phyloP scores from a whole-genome alignment of 371 early-diverging fungal species.

The Batkoa obscura region DNA sequence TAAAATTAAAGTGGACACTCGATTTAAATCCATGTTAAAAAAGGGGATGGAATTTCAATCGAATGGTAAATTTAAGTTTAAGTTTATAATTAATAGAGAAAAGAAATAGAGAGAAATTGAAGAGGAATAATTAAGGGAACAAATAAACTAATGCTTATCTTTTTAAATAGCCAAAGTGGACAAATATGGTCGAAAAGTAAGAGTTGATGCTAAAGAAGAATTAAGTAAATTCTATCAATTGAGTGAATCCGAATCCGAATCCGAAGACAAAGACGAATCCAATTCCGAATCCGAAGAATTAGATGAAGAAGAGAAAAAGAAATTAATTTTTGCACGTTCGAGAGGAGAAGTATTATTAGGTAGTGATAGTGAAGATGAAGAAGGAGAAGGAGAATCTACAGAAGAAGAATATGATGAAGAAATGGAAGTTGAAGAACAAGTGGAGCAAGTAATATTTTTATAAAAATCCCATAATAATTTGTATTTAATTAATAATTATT shows the following conservation, averaged over 20 bases:
- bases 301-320: too few species aligned
- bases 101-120: too few species aligned
- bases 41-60: conserved; percentile 36
- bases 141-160: too few species aligned
- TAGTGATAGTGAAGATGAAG: conserved; percentile 26
- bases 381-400: too few species aligned
- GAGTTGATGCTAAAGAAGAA: conserved; percentile 25
- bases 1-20: conserved; percentile 78
- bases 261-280: conserved; percentile 10
- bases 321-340: conserved; percentile 42
- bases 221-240: conserved; percentile 34
- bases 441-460: background rate
- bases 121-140: too few species aligned
- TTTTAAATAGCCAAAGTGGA: conserved; percentile 73
- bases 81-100: too few species aligned
- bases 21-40: conserved; percentile 65
- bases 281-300: conserved; percentile 12
- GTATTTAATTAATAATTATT: conserved; percentile 12
- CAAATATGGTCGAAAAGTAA: conserved; percentile 60
- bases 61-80: conserved; percentile 28
- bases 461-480: conserved; percentile 7
- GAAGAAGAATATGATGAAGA: conserved; percentile 8
- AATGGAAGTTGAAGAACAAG: background rate
- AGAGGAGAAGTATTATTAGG: conserved; percentile 26
- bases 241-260: conserved; percentile 33